Evolutionary conservation across 2,329 filamentous ascomycete genomes (phyloP).

Genomic region (Ophiosphaerella herpotricha): DNA sequence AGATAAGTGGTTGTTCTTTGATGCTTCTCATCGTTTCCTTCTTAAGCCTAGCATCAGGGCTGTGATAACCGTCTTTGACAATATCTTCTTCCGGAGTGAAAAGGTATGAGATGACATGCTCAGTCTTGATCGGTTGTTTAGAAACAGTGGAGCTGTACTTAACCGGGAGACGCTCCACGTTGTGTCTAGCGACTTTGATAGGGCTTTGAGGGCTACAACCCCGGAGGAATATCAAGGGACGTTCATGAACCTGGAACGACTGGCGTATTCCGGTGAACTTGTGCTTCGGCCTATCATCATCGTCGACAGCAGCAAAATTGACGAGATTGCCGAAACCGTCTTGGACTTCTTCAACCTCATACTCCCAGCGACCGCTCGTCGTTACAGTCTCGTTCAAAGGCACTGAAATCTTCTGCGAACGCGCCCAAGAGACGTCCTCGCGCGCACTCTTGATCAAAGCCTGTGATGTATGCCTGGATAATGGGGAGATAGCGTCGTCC

Average conservation of each 20-base stretch:
- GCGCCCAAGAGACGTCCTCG: constrained; percentile 80
- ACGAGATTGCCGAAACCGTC: constrained; percentile 89
- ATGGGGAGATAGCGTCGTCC: constrained; percentile 78
- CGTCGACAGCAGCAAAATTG: constrained; percentile 68
- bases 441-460: constrained; percentile 62
- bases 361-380: constrained; percentile 80
- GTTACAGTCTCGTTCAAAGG: constrained; percentile 89
- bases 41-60: constrained; percentile 60
- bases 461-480: constrained; percentile 65
- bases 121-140: constrained; percentile 61
- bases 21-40: constrained; percentile 65
- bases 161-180: constrained; percentile 70
- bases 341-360: constrained; percentile 87
- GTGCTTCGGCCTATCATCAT: constrained; percentile 66
- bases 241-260: constrained; percentile 82
- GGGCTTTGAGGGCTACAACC: constrained; percentile 81
- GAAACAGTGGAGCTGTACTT: constrained; percentile 66
- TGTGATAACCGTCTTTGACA: constrained; percentile 70
- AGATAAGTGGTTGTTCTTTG: constrained; percentile 69
- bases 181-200: constrained; percentile 80
- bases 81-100: constrained; percentile 78
- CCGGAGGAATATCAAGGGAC: constrained; percentile 72
- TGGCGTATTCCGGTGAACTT: constrained; percentile 71
- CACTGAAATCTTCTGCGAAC: constrained; percentile 73
- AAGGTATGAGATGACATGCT: constrained; percentile 76